These are phyloP conservation scores for Ophiocordyceps camponoti-rufipedis DNA, from an alignment of 2,329 filamentous ascomycete genomes.

Conservation along the genomic window DNA sequence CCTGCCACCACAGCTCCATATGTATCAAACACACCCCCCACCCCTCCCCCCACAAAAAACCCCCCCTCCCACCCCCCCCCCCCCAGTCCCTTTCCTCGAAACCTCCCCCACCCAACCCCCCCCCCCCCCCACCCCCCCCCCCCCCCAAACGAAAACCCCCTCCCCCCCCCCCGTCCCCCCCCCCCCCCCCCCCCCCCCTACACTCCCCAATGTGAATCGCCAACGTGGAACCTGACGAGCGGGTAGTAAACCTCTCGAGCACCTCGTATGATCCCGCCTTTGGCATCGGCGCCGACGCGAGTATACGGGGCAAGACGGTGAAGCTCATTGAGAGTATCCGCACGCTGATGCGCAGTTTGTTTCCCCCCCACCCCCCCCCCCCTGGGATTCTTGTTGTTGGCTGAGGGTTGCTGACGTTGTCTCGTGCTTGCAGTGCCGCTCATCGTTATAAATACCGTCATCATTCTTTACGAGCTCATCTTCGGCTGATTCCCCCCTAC, in stretches of 20 bases:
- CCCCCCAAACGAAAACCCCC: no score
- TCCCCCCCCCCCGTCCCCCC: no score
- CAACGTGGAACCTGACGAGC: no score
- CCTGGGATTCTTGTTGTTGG: not conserved
- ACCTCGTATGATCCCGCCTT: constrained; percentile 58
- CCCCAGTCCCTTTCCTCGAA: constrained; percentile 2
- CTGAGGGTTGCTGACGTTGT: not conserved
- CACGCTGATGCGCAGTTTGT: constrained; percentile 75
- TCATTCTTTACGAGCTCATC: constrained; percentile 69
- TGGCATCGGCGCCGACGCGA: constrained; percentile 52
- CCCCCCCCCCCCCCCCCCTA: no score
- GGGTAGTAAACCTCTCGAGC: constrained; percentile 56
- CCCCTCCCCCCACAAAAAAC: no score
- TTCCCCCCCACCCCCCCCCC: not conserved
- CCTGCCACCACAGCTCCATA: no score
- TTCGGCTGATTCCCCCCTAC: constrained; percentile 37
- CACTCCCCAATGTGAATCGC: no score
- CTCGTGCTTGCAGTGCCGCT: constrained; percentile 55
- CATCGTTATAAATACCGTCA: constrained; percentile 64
- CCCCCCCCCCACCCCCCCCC: no score
- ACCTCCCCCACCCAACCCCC: no score
- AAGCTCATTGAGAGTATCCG: constrained; percentile 81
- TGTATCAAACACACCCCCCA: no score
- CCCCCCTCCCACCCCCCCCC: no score
- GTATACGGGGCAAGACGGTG: constrained; percentile 72